phyloP scores from a whole-genome alignment of 2,329 filamentous ascomycete genomes.

The Periconia sp. region DNA sequence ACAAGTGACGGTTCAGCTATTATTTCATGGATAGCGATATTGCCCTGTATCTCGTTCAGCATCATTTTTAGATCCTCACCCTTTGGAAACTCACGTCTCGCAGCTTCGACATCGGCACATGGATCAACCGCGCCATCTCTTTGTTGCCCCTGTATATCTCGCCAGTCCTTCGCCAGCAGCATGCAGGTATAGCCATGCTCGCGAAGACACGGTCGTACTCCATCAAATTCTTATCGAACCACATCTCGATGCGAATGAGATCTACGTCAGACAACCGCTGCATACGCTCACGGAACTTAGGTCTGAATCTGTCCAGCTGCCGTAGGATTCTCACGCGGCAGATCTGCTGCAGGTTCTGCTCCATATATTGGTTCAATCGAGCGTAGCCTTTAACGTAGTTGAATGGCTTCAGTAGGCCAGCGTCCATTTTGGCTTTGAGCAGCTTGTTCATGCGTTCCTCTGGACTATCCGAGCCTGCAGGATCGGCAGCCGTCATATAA shows the following conservation, averaged over 20 bases:
- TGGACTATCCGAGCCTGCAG: constrained; percentile 82
- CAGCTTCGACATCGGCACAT: constrained; percentile 87
- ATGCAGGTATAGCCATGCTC: constrained; percentile 97
- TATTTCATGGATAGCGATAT: constrained; percentile 93
- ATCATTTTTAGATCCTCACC: not conserved
- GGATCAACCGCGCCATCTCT: constrained; percentile 96
- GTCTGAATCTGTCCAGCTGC: constrained; percentile 89
- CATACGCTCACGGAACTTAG: constrained; percentile 95
- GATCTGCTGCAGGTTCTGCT: constrained; percentile 79
- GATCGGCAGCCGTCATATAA: constrained; percentile 95
- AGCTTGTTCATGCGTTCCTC: constrained; percentile 96
- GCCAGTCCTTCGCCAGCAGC: constrained; percentile 94
- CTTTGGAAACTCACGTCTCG: constrained; percentile 73
- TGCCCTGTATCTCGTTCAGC: constrained; percentile 68
- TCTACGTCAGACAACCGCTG: constrained; percentile 92
- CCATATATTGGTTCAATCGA: constrained; percentile 87
- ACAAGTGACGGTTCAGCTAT: constrained; percentile 94
- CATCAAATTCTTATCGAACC: constrained; percentile 96
- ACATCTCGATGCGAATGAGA: constrained; percentile 95
- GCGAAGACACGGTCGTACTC: constrained; percentile 98
- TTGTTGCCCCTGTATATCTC: constrained; percentile 98
- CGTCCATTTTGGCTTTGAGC: constrained; percentile 93
- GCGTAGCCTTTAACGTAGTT: constrained; percentile 98
- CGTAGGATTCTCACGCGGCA: constrained; percentile 91
- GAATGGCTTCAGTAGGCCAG: constrained; percentile 92